These are phyloP conservation scores for Scheffersomyces illinoinensis DNA, from an alignment of 1,139 yeast species.

Conservation along the genomic window DNA sequence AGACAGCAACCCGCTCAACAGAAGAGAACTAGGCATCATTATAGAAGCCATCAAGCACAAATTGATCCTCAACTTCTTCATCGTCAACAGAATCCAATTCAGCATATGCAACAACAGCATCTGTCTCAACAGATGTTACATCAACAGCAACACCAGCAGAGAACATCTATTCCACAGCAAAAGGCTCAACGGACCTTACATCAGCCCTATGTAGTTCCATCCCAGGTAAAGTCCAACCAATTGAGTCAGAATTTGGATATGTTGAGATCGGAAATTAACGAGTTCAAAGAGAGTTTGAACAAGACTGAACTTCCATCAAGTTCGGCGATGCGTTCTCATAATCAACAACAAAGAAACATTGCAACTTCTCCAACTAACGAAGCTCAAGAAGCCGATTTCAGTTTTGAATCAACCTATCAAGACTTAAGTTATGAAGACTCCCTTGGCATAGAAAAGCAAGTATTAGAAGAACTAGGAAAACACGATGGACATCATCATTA, in stretches of 20 bases:
- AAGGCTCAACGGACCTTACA: constrained; percentile 9
- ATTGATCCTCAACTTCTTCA: constrained; percentile 2
- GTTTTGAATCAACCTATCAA: constrained; percentile 43
- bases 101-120: constrained; percentile 5
- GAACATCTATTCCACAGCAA: neutral
- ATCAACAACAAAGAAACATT: neutral
- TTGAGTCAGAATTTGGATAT: constrained; percentile 46
- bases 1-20: constrained; percentile 11
- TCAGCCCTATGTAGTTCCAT: constrained; percentile 16
- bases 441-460: constrained; percentile 37
- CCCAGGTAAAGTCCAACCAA: constrained; percentile 29
- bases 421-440: constrained; percentile 45
- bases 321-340: neutral
- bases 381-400: constrained; percentile 28
- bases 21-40: constrained; percentile 14
- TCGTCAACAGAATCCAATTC: constrained; percentile 5
- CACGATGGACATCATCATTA: neutral
- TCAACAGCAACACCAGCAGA: constrained; percentile 4
- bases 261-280: constrained; percentile 46
- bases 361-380: constrained; percentile 7
- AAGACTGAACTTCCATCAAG: constrained; percentile 19
- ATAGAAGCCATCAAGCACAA: constrained; percentile 12
- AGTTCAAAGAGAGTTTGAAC: constrained; percentile 46
- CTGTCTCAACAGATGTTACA: constrained; percentile 6
- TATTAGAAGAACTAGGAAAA: constrained; percentile 15